Evolutionary conservation across 768 basidiomycete species (phyloP).

Genomic region (Paxillus ammoniavirescens): DNA sequence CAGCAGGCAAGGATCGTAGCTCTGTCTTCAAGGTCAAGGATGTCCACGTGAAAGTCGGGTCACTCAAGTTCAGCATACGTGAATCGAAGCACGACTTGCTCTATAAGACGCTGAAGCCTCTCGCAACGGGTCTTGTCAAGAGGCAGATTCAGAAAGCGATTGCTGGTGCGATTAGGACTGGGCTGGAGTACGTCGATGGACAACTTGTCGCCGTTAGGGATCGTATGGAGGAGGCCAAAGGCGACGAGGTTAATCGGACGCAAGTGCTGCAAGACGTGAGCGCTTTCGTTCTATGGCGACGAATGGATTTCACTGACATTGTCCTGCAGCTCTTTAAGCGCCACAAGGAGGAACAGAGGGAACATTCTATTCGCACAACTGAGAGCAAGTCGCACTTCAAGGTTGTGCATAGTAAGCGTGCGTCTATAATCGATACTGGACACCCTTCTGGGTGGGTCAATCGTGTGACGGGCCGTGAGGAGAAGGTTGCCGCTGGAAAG

Average conservation of each 20-base stretch:
- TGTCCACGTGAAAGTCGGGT: slow-evolving; percentile 78
- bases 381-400: slow-evolving; percentile 72
- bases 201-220: slow-evolving; percentile 89
- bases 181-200: slow-evolving; percentile 84
- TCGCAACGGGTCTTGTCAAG: slow-evolving; percentile 84
- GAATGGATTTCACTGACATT: not conserved
- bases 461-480: slow-evolving; percentile 43
- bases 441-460: slow-evolving; percentile 75
- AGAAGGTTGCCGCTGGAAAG: slow-evolving; percentile 40
- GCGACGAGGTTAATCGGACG: slow-evolving; percentile 39
- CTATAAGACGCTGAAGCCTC: slow-evolving; percentile 80
- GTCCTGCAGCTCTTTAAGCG: slow-evolving; percentile 53
- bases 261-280: slow-evolving; percentile 62
- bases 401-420: slow-evolving; percentile 68
- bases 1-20: slow-evolving; percentile 58
- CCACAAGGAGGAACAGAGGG: slow-evolving; percentile 47
- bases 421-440: slow-evolving; percentile 65
- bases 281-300: not conserved
- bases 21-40: slow-evolving; percentile 73
- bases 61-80: slow-evolving; percentile 86
- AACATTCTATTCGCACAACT: slow-evolving; percentile 31
- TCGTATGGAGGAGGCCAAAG: slow-evolving; percentile 64
- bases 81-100: slow-evolving; percentile 88
- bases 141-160: slow-evolving; percentile 60
- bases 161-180: slow-evolving; percentile 69